These are phyloP conservation scores for Ilyonectria sp. DNA, from an alignment of 2,329 filamentous ascomycete species.

Conservation along the genomic window DNA sequence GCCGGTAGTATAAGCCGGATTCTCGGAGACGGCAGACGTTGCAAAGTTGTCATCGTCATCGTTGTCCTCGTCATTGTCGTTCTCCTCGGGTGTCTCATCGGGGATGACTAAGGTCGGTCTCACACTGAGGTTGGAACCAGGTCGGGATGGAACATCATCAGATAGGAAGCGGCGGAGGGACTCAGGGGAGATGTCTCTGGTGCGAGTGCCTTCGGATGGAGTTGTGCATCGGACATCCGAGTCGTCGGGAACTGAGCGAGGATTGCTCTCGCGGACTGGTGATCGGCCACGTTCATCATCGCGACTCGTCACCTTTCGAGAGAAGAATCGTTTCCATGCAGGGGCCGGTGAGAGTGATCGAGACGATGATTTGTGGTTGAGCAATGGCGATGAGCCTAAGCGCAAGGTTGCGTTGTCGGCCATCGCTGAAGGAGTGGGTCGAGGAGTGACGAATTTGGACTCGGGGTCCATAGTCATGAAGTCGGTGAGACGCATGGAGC, in stretches of 20 bases:
- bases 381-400: slow-evolving; percentile 51
- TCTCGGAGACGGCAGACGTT: slow-evolving; percentile 64
- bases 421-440: slow-evolving; percentile 64
- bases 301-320: slow-evolving; percentile 56
- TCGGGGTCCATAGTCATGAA: slow-evolving; percentile 84
- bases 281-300: slow-evolving; percentile 54
- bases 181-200: slow-evolving; percentile 69
- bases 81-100: slow-evolving; percentile 55
- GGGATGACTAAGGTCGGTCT: slow-evolving; percentile 53
- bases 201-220: slow-evolving; percentile 59
- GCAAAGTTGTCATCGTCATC: slow-evolving; percentile 77
- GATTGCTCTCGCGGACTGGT: slow-evolving; percentile 44
- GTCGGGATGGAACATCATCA: slow-evolving; percentile 58
- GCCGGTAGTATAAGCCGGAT: slow-evolving; percentile 59
- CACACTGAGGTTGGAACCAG: slow-evolving; percentile 48
- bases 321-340: slow-evolving; percentile 68
- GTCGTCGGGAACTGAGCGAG: slow-evolving; percentile 28
- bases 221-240: slow-evolving; percentile 39
- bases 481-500: slow-evolving; percentile 70
- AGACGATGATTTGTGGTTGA: slow-evolving; percentile 58
- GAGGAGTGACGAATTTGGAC: slow-evolving; percentile 81
- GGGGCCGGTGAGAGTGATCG: slow-evolving; percentile 66
- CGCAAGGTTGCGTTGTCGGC: slow-evolving; percentile 42
- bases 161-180: slow-evolving; percentile 67
- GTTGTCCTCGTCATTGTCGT: slow-evolving; percentile 70